Conservation (phyloP, 495 filamentous ascomycete species). For the Penicillium bialowiezense region DNA sequence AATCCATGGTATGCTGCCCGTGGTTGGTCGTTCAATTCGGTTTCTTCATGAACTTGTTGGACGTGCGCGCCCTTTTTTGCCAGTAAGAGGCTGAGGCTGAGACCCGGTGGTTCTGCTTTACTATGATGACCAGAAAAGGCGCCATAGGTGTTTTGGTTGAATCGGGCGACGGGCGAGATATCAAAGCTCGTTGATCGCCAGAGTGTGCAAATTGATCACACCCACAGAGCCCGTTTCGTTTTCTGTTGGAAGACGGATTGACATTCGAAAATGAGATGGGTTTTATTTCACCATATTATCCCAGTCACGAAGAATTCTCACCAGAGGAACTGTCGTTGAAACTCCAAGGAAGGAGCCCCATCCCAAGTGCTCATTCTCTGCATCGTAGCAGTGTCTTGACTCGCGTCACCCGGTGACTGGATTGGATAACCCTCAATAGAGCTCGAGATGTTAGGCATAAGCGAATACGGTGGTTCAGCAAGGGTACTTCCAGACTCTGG, state of each 20-base stretch:
- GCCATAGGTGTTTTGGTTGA: slow-evolving; percentile 2
- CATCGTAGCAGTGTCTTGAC: not conserved
- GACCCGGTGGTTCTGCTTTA: slow-evolving; percentile 56
- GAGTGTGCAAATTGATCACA: too few species aligned
- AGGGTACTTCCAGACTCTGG: not conserved
- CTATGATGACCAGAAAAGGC: slow-evolving; percentile 41
- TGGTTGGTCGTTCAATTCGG: slow-evolving; percentile 50
- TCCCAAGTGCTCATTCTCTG: slow-evolving; percentile 27
- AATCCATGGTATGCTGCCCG: slow-evolving; percentile 54
- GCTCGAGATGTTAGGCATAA: not conserved
- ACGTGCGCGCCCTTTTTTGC: slow-evolving; percentile 51
- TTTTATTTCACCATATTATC: too few species aligned
- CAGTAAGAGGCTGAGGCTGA: slow-evolving; percentile 54
- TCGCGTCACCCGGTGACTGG: not conserved
- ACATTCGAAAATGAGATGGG: too few species aligned
- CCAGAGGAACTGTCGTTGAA: slow-evolving; percentile 41
- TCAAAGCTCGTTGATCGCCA: too few species aligned
- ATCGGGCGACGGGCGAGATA: too few species aligned
- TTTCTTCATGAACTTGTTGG: slow-evolving; percentile 49
- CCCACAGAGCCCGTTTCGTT: too few species aligned
- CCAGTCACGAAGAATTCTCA: too few species aligned
- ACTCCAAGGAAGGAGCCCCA: slow-evolving; percentile 33
- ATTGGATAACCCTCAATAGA: not conserved
- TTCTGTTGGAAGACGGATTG: too few species aligned
- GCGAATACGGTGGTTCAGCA: not conserved